Evolutionary conservation across 2,329 filamentous ascomycete species (phyloP).

Genomic region (Colletotrichum camelliae): DNA sequence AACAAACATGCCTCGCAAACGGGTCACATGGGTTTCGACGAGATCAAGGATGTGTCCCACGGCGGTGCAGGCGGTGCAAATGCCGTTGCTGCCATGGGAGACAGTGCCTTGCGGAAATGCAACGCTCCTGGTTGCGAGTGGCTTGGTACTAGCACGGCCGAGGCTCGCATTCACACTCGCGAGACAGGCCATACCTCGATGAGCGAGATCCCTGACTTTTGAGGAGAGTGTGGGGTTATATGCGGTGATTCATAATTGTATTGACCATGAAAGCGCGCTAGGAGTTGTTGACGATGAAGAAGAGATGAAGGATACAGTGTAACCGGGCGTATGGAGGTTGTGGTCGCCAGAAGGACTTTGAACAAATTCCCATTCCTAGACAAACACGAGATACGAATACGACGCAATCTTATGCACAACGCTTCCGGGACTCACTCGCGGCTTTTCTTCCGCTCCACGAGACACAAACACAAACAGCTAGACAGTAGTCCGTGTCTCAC

Average conservation of each 20-base stretch:
- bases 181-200: slow-evolving; percentile 63
- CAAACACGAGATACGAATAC: background rate
- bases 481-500: slow-evolving; percentile 21
- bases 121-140: slow-evolving; percentile 66
- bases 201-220: slow-evolving; percentile 41
- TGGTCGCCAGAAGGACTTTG: background rate
- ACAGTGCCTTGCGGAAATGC: slow-evolving; percentile 76
- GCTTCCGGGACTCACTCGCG: background rate
- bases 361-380: background rate
- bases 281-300: background rate
- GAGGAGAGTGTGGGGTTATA: background rate
- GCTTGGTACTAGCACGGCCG: slow-evolving; percentile 69
- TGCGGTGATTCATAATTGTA: background rate
- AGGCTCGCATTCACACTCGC: slow-evolving; percentile 61
- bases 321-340: background rate
- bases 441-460: background rate
- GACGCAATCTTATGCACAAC: background rate
- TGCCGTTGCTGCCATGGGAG: background rate
- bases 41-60: slow-evolving; percentile 70
- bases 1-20: slow-evolving; percentile 66
- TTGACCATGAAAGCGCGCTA: background rate
- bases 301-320: background rate
- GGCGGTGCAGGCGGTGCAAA: background rate
- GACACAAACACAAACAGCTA: background rate
- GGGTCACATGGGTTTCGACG: slow-evolving; percentile 64